These are phyloP conservation scores for Ophiostoma himal-ulmi DNA, from an alignment of 2,329 filamentous ascomycete species.

Conservation along the genomic window DNA sequence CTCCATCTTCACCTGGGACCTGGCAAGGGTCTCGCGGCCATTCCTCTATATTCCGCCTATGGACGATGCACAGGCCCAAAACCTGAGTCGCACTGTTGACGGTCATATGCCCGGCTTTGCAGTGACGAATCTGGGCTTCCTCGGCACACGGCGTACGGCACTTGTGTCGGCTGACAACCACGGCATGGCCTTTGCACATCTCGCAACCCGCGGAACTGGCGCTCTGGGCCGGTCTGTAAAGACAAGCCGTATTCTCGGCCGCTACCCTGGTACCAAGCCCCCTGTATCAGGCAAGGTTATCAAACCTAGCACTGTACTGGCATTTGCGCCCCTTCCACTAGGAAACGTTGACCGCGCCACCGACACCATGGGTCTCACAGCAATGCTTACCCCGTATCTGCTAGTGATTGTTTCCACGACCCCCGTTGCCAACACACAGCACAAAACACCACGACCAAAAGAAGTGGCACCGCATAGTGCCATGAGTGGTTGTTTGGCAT, in stretches of 20 bases:
- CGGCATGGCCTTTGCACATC: conserved; percentile 97
- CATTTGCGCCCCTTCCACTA: conserved; percentile 81
- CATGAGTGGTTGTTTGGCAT: conserved; percentile 88
- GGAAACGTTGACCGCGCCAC: conserved; percentile 90
- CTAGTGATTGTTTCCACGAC: conserved; percentile 97
- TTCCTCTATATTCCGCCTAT: conserved; percentile 83
- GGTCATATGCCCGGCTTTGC: conserved; percentile 74
- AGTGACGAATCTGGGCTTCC: conserved; percentile 86
- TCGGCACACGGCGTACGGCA: conserved; percentile 88
- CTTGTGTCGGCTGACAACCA: conserved; percentile 89
- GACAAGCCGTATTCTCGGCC: conserved; percentile 81
- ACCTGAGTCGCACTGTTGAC: conserved; percentile 55
- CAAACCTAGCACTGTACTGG: conserved; percentile 91
- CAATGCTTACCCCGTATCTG: conserved; percentile 91
- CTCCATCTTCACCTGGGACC: conserved; percentile 95
- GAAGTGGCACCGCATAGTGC: conserved; percentile 85
- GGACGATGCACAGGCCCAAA: conserved; percentile 57
- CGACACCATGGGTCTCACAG: conserved; percentile 82
- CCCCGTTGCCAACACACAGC: conserved; percentile 90
- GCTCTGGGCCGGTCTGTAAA: conserved; percentile 79
- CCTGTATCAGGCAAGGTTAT: conserved; percentile 51
- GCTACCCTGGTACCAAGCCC: conserved; percentile 71
- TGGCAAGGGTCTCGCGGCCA: conserved; percentile 70
- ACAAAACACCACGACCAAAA: conserved; percentile 86
- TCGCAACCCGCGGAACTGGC: conserved; percentile 86